Evolutionary conservation across 73 alveolate genomes (phyloP), one percentile per base, ranked within the genome.

Genomic region (Tetrahymena borealis): DNA sequence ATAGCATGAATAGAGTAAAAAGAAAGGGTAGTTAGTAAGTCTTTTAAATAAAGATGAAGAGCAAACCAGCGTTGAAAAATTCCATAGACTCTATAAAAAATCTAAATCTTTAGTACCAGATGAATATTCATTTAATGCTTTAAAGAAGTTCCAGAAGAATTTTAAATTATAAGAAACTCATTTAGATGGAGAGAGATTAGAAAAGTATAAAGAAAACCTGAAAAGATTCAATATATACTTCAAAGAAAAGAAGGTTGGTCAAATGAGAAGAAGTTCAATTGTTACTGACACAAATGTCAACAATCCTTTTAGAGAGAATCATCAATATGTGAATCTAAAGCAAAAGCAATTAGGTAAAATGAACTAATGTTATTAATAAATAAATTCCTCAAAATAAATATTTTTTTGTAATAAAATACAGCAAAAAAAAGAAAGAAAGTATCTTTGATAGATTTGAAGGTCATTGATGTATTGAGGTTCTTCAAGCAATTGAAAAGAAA

Each of bases 41-140:
- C 78, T 94, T n/a, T 95, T 95, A 78, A 94, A 95, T 60, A 94
- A 60, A 60, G 85, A 60, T 60, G 85, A 60, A 60, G 85, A 60
- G 28, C 85, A 24, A 4, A 60, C 85, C 28, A 60, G 85, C 31
- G 38, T 79, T 43, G 91, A 35, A 31, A 78, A 32, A 15, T 92
- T 36, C 12, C 90, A 92, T 39, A 92, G 90, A 39, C 78, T 35
- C 13, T 24, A 20, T 9, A 38, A 36, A 36, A 20, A 79, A 78
- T 33, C 40, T 37, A 79, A 78, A 33, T 91, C 37, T 2, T 31
- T 60, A 60, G 85, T 60, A n/a, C 85, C 85, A 8, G 85, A 60
- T 60, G 85, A 60, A 24, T 24, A 16, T 20, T 32, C 85, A 18
- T 38, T 38, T 13, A 79, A 41, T 24, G 41, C 91, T 0, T 79